phyloP scores from a whole-genome alignment of 2,329 filamentous ascomycete species.

The Mollisiaceae sp. region DNA sequence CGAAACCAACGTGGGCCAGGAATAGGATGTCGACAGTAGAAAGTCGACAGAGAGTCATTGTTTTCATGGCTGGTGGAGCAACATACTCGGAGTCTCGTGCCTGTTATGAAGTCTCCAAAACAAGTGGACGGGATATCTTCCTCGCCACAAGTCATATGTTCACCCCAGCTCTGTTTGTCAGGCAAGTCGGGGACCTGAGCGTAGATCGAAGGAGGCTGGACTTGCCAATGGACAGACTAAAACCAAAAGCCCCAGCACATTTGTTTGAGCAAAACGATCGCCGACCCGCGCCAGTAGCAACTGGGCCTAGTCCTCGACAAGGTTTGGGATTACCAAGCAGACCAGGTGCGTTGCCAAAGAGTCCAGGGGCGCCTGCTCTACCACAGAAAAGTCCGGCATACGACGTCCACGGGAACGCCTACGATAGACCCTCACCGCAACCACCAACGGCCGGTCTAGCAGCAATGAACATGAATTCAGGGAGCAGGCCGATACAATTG shows the following conservation, averaged over 20 bases:
- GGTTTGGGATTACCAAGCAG: constrained; percentile 26
- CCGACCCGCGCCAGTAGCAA: constrained; percentile 49
- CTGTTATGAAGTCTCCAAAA: constrained; percentile 84
- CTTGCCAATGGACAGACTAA: constrained; percentile 80
- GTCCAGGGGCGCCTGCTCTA: constrained; percentile 35
- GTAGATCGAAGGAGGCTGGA: constrained; percentile 76
- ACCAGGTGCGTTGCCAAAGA: constrained; percentile 38
- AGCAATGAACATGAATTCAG: constrained; percentile 36
- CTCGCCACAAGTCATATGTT: constrained; percentile 92
- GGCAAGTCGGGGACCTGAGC: constrained; percentile 81
- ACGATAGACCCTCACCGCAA: constrained; percentile 32
- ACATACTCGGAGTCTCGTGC: constrained; percentile 89
- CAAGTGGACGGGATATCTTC: constrained; percentile 80
- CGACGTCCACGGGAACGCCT: constrained; percentile 20
- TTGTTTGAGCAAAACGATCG: constrained; percentile 76
- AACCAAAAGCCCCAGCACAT: constrained; percentile 82
- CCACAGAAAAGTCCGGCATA: constrained; percentile 33
- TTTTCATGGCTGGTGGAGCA: constrained; percentile 94
- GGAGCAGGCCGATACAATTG: constrained; percentile 35
- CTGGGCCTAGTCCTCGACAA: constrained; percentile 25
- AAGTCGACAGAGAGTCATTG: constrained; percentile 86
- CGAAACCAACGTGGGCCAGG: constrained; percentile 94
- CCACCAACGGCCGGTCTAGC: constrained; percentile 39
- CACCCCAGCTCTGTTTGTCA: constrained; percentile 80
- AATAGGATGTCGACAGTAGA: constrained; percentile 76